Base-by-base conservation (phyloP, 345 rosid species). In the Capsella bursapastoris region DNA sequence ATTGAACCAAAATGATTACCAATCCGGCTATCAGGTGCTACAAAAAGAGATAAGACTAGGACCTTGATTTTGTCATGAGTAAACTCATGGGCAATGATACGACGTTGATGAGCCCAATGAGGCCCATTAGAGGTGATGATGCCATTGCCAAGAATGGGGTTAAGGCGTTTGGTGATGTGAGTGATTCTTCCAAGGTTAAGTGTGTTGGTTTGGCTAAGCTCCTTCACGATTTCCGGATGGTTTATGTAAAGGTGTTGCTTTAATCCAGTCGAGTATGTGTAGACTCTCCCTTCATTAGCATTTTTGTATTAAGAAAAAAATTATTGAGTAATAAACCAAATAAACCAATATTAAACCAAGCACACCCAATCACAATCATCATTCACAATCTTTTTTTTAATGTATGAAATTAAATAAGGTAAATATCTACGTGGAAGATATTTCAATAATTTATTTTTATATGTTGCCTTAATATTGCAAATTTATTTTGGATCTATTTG, bases 41-140 rank as follows among this genome's bases (percentile, higher is more conserved):
- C 48, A 13, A 14, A 44, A 41, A 44, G 14, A 41, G 4, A 44
- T 28, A 4, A 28, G 10, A 16, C 6, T 5, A 22, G 5, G 5
- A 90, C 97, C 94, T 89, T 87, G 72, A 86, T 86, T 77, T 86
- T 87, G 64, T 89, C 91, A 64, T 84, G 74, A 70, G 83, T 83
- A 86, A 87, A 89, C 73, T 86, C 84, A 6, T 92, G 90, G 2
- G 87, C 86, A 9, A 89, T 79, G 22, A 89, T 80, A 68, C 77
- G 82, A 66, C 88, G 77, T 64, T 82, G 96, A 45, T 79, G 79
- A 11, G 81, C 87, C 93, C 91, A 89, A 7, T 76, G 51, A 37
- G 25, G 74, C 38, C 90, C 92, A 45, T 89, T 86, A 71, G 96
- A 83, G 43, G 87, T 76, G 51, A 80, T 67, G 47, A 90, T 64